These are phyloP conservation scores for Fusarium sp. DNA, from an alignment of 2,329 filamentous ascomycete species.

Conservation along the genomic window DNA sequence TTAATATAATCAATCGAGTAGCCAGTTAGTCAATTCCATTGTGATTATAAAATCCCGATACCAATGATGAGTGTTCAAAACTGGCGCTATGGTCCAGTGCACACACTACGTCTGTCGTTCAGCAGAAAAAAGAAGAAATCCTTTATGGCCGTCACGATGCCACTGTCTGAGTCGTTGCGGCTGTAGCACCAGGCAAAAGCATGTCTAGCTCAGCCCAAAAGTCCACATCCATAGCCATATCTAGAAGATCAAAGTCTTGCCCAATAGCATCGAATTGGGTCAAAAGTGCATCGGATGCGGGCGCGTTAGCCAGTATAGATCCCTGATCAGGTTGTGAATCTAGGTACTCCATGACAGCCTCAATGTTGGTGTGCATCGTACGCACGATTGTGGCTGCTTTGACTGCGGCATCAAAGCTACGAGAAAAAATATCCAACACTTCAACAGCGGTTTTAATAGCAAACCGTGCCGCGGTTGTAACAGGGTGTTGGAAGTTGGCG, in stretches of 20 bases:
- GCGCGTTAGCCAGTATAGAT: background rate
- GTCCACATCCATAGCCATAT: constrained; percentile 26
- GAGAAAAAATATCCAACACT: constrained; percentile 8
- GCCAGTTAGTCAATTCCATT: no score
- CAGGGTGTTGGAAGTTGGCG: background rate
- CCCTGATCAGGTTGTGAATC: background rate
- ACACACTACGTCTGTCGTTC: background rate
- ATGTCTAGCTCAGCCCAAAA: constrained; percentile 23
- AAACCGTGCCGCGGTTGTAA: background rate
- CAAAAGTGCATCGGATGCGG: background rate
- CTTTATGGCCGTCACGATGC: background rate
- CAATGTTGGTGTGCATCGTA: constrained; percentile 16
- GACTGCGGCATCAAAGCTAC: constrained; percentile 12
- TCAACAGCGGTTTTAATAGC: background rate
- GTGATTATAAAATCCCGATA: no score
- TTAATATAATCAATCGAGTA: background rate
- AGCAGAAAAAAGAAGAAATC: background rate
- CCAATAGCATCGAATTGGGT: constrained; percentile 6
- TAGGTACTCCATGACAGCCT: constrained; percentile 18
- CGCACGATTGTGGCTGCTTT: constrained; percentile 12
- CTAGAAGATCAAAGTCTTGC: constrained; percentile 17
- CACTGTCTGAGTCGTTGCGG: background rate
- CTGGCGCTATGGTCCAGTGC: background rate
- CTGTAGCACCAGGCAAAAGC: constrained; percentile 2
- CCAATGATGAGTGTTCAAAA: no score